Evolutionary conservation across 306 rosid species (phyloP), one percentile per base, ranked within the genome.

Genomic region (Gleditsia sinensis): DNA sequence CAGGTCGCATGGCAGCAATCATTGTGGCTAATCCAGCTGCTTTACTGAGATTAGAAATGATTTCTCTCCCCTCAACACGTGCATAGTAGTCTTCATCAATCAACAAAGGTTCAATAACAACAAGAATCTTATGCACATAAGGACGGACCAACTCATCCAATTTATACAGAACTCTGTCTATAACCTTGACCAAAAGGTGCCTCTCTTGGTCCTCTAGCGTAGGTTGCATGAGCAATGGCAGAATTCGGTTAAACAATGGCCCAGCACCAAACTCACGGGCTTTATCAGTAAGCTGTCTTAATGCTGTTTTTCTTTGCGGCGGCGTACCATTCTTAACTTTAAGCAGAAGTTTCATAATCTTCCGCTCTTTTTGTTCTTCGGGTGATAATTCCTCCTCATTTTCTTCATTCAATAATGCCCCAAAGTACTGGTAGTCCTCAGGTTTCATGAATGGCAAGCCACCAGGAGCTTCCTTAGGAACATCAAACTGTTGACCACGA

Each of bases 1-100:
- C 98, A 4, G 97, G 97, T 67, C 98, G 88, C 98, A 93, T 93
- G 11, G 98, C 97, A 37, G 98, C 98, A 76, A 93, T 93, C 98
- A 93, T 93, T 34, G 98, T 93, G 67, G 98, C 98, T 86, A 94
- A 77, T 30, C 98, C 98, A 77, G 98, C 98, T 16, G 98, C 98
- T 83, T 94, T 94, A 83, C 98, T 94, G 25, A 94, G 94, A 81
- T 94, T 94, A 25, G 98, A 94, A 12, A 94, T 94, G 21, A 94
- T 94, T 78, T 94, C 98, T 71, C 98, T 88, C 39, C 98, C 97
- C 65, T 89, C 97, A 36, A 94, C 98, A 69, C 98, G 96, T 0
- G 98, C 98, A 84, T 94, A 94, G 68, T 94, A 94, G 62, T 94
- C 98, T 83, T 94, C 98, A 75, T 94, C 98, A 58, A 94, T 94